Evolutionary conservation across 352 stramenopile species (phyloP), one percentile per base, ranked within the genome.

Genomic region (Plasmopara viticola): DNA sequence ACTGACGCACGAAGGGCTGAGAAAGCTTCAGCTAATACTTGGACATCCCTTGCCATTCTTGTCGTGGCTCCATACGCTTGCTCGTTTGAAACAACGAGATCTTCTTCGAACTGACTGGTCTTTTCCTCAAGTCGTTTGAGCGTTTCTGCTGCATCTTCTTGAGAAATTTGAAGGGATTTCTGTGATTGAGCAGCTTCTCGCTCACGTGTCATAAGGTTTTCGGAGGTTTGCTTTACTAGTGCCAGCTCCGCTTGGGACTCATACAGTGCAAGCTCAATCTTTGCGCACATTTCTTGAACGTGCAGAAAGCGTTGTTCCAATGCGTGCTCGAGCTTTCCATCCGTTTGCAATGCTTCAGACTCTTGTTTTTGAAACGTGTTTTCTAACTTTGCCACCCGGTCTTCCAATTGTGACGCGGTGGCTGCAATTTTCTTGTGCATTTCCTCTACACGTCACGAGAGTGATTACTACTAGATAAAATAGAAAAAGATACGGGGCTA

Each of bases 271-370:
- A 79, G 28, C 12, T 78, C 59, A 6, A 84, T 58, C 40, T 78
- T 83, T 6, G 67, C 68, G n/a, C 80, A 82, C 0, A 48, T 60
- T 35, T 84, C 70, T 45, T 81, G 68, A 14, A 73, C 47, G 33
- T 51, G 53, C n/a, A 66, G 56, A 31, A 80, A 79, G 5, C 64
- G 62, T 2, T 64, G 58, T 10, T 83, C 70, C 0, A 53, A 68
- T 28, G 45, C 62, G 31, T 80, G 66, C 9, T 78, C 66, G 5
- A 72, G 46, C 17, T 73, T 81, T 10, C 62, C 64, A 48, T 86
- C 66, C 35, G 64, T 53, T 31, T 60, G 64, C 0, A 58, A 47
- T 6, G 68, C 51, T 15, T 83, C 62, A 30, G 62, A 44, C 35
- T 83, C 63, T 0, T 83, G 29, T 5, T 61, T n/a, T 0, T 45